Conservation (phyloP, 2,329 filamentous ascomycete genomes). For the Teratosphaeria viscida region DNA sequence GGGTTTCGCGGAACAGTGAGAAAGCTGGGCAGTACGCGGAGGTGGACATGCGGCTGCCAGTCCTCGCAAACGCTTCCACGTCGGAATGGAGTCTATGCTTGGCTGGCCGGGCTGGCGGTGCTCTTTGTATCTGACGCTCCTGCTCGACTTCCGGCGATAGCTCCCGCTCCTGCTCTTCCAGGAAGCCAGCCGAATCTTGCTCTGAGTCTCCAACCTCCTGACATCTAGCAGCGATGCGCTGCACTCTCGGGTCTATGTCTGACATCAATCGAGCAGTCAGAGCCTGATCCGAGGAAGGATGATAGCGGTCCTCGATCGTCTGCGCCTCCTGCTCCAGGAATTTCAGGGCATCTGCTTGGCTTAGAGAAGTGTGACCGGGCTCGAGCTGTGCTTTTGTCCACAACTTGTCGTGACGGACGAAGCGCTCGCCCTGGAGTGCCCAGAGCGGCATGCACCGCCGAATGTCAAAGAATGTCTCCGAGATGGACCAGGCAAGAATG, state of each 20-base stretch:
- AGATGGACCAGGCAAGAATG: conserved; percentile 50
- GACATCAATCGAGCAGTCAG: conserved; percentile 8
- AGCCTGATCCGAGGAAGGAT: neutral
- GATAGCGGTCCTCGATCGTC: conserved; percentile 43
- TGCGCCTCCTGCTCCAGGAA: conserved; percentile 49
- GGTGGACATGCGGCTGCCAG: conserved; percentile 22
- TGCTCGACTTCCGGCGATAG: conserved; percentile 53
- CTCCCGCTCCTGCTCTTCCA: conserved; percentile 62
- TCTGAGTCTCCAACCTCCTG: conserved; percentile 10
- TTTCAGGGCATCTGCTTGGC: conserved; percentile 23
- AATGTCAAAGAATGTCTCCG: conserved; percentile 44
- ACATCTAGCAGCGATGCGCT: conserved; percentile 6
- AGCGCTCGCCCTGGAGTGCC: conserved; percentile 48
- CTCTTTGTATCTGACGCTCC: conserved; percentile 44
- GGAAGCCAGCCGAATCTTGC: conserved; percentile 28
- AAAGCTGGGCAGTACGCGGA: conserved; percentile 40
- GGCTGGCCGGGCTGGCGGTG: conserved; percentile 30
- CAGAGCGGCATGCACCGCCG: conserved; percentile 46
- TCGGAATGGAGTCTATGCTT: conserved; percentile 35
- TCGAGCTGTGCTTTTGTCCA: conserved; percentile 21
- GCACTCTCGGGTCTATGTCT: conserved; percentile 19
- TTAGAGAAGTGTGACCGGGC: conserved; percentile 5
- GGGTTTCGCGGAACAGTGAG: conserved; percentile 29
- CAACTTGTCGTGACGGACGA: conserved; percentile 31
- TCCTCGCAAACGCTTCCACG: conserved; percentile 32